These are phyloP conservation scores for Leccinum ponderosum DNA, from an alignment of 1,284 basidiomycete genomes.

Conservation along the genomic window DNA sequence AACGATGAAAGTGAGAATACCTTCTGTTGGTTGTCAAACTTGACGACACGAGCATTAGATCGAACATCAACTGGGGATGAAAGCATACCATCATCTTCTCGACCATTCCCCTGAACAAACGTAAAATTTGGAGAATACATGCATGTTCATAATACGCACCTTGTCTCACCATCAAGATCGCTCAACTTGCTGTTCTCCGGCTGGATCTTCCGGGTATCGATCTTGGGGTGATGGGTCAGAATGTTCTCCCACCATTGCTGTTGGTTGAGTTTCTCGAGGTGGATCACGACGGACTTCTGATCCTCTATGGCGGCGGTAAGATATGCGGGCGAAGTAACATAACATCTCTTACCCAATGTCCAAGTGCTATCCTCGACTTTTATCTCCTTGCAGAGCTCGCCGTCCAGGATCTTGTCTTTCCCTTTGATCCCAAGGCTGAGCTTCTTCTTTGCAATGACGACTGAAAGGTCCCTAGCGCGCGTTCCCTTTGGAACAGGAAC, in stretches of 20 bases:
- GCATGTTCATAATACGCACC: slow-evolving; percentile 44
- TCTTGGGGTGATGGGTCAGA: slow-evolving; percentile 92
- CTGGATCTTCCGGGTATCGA: slow-evolving; percentile 96
- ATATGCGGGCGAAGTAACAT: slow-evolving; percentile 5
- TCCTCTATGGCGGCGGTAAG: slow-evolving; percentile 61
- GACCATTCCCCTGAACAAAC: slow-evolving; percentile 82
- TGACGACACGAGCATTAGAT: slow-evolving; percentile 14
- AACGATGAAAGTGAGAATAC: slow-evolving; percentile 38
- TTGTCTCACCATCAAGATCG: slow-evolving; percentile 92
- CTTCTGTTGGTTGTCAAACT: slow-evolving; percentile 99
- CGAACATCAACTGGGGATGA: slow-evolving; percentile 41
- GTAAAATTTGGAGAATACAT: slow-evolving; percentile 5
- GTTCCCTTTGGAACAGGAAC: slow-evolving; percentile 89
- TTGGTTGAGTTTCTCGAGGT: slow-evolving; percentile 86
- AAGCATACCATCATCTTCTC: slow-evolving; percentile 99
- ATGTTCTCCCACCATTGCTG: slow-evolving; percentile 99
- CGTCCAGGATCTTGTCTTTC: slow-evolving; percentile 80
- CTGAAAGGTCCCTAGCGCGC: slow-evolving; percentile 71
- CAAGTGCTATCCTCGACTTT: slow-evolving; percentile 97
- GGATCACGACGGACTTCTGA: slow-evolving; percentile 68
- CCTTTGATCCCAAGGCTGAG: slow-evolving; percentile 87
- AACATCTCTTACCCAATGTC: slow-evolving; percentile 70
- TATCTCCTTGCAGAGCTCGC: slow-evolving; percentile 93
- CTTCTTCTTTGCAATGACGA: slow-evolving; percentile 80
- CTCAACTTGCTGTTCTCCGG: slow-evolving; percentile 95